phyloP scores from a whole-genome alignment of 202 grass and related monocot species.

The Bolboschoenoplectus hybrid region DNA sequence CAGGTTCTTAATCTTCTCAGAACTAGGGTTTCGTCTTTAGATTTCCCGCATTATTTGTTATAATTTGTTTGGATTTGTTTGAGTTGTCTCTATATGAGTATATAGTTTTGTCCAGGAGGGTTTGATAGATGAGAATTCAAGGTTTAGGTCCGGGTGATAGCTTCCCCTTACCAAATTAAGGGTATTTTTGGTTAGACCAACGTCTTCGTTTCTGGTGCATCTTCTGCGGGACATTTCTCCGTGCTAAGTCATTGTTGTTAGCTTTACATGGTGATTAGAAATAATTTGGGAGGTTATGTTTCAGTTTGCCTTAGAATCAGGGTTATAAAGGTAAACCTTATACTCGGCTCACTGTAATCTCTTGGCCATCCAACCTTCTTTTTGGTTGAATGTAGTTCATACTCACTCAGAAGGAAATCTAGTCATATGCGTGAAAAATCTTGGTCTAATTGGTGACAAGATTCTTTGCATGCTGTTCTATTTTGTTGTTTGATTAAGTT shows the following conservation, averaged over 20 bases:
- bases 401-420: background rate
- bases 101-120: conserved; percentile 29
- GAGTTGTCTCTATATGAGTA: conserved; percentile 8
- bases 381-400: conserved; percentile 9
- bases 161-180: conserved; percentile 21
- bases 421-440: background rate
- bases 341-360: background rate
- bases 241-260: conserved; percentile 1
- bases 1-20: conserved; percentile 51
- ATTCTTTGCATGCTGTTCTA: background rate
- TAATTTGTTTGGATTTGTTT: conserved; percentile 1
- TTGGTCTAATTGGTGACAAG: background rate
- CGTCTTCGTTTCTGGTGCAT: background rate
- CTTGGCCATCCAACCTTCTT: background rate
- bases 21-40: conserved; percentile 32
- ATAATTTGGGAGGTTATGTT: background rate
- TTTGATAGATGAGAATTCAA: conserved; percentile 36
- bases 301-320: conserved; percentile 4
- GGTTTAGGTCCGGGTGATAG: conserved; percentile 8
- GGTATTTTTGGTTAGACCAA: background rate
- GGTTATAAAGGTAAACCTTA: conserved; percentile 6
- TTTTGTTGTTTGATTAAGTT: conserved; percentile 33
- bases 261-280: background rate
- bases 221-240: background rate
- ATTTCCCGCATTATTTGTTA: conserved; percentile 27